A percentile compares a stretch with the other conserved stretches of the same genome.
Evolutionary conservation across 306 rosid genomes (phyloP).

Genomic region (Gillenia trifoliata): DNA sequence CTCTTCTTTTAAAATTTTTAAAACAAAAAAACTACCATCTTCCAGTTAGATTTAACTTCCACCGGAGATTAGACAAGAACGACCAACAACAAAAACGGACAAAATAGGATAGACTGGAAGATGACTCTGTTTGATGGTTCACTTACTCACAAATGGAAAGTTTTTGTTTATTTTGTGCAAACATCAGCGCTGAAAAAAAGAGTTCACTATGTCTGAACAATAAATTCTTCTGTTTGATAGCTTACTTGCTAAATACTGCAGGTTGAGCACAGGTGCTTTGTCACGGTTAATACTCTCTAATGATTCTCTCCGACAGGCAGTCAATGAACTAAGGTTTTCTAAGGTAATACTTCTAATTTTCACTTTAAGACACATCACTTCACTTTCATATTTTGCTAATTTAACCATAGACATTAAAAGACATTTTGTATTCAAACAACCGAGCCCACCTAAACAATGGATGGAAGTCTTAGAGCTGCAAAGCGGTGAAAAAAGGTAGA

Average conservation of each 20-base stretch:
- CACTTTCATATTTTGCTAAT: background rate
- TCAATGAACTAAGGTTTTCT: constrained; percentile 67
- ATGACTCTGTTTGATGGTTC: background rate
- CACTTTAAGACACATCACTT: background rate
- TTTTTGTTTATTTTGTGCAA: background rate
- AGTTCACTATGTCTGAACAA: background rate
- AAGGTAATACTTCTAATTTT: constrained; percentile 19
- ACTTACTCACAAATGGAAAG: background rate
- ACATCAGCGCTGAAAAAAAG: background rate
- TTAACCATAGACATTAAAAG: too few species aligned
- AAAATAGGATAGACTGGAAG: background rate
- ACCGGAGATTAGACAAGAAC: background rate
- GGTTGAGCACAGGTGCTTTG: constrained; percentile 78
- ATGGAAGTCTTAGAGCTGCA: too few species aligned
- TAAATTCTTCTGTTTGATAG: background rate
- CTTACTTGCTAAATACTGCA: background rate
- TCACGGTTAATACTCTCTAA: constrained; percentile 83
- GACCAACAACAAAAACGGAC: background rate
- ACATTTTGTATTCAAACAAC: too few species aligned
- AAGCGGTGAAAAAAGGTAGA: too few species aligned
- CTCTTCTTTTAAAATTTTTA: background rate
- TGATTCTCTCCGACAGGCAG: constrained; percentile 86
- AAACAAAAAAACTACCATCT: background rate
- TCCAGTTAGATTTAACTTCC: background rate
- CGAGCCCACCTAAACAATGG: too few species aligned